phyloP scores from a whole-genome alignment of 306 rosid genomes.

The Glycyrrhiza uralensis region DNA sequence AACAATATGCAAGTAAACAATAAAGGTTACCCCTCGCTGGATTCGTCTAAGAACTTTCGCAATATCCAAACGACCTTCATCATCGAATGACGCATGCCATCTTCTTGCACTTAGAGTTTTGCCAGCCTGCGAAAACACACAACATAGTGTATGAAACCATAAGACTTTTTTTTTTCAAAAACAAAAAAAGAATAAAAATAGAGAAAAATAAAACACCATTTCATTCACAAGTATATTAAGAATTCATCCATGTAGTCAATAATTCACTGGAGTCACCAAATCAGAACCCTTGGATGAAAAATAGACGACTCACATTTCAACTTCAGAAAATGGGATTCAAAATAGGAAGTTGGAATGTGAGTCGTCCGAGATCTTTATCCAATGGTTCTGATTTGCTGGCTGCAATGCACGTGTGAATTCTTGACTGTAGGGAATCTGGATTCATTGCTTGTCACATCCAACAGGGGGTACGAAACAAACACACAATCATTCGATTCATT shows the following conservation, averaged over 20 bases:
- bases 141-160: conserved; percentile 13
- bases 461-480: background rate
- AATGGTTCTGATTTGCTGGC: too few species aligned
- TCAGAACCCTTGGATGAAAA: too few species aligned
- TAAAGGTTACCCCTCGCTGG: conserved; percentile 76
- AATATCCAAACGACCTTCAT: conserved; percentile 85
- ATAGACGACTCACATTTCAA: too few species aligned
- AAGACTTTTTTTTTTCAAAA: background rate
- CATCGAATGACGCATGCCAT: conserved; percentile 77
- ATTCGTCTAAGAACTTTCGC: conserved; percentile 82
- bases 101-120: conserved; percentile 89
- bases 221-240: conserved; percentile 2
- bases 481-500: background rate
- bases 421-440: too few species aligned
- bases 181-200: background rate
- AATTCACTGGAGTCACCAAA: too few species aligned
- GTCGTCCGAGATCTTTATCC: too few species aligned
- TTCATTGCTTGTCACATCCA: background rate
- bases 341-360: too few species aligned
- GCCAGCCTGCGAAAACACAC: conserved; percentile 65
- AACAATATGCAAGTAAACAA: conserved; percentile 7
- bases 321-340: too few species aligned
- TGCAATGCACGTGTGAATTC: too few species aligned
- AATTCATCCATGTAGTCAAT: too few species aligned
- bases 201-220: background rate